phyloP scores from a whole-genome alignment of 1,284 basidiomycete species.

The Heliocybe sulcata region DNA sequence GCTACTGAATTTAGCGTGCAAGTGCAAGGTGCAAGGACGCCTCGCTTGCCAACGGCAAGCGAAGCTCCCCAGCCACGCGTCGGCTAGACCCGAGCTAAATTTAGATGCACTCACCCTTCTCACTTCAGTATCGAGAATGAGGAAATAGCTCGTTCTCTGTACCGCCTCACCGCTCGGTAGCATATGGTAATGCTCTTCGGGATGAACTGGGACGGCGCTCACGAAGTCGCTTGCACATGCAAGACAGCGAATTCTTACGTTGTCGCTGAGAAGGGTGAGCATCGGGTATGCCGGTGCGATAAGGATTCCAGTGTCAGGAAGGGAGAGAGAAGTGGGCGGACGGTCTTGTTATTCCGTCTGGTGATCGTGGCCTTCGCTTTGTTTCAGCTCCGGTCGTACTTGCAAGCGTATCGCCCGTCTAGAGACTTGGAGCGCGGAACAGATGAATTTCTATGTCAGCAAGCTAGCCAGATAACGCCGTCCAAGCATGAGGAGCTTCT shows the following conservation, averaged over 20 bases:
- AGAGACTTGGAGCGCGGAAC: neutral
- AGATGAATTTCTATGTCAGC: slow-evolving; percentile 2
- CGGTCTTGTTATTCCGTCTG: neutral
- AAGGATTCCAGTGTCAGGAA: neutral
- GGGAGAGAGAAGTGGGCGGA: neutral
- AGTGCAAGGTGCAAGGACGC: too few species aligned
- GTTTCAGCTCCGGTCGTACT: neutral
- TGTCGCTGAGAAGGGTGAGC: neutral
- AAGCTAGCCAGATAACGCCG: slow-evolving; percentile 17
- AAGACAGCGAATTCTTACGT: neutral
- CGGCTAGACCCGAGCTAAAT: neutral
- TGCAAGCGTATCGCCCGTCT: neutral
- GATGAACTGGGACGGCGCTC: neutral
- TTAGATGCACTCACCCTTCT: neutral
- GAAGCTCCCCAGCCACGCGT: neutral
- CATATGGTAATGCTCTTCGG: neutral
- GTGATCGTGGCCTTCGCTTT: neutral
- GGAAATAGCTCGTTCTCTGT: too few species aligned
- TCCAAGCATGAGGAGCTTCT: slow-evolving; percentile 20
- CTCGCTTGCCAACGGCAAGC: neutral
- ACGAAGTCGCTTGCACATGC: neutral
- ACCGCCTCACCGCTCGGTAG: neutral
- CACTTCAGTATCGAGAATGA: too few species aligned
- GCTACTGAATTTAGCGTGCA: too few species aligned
- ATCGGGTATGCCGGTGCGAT: neutral